phyloP scores from a whole-genome alignment of 75 land plant genomes.

The Ceratopteris richardii region DNA sequence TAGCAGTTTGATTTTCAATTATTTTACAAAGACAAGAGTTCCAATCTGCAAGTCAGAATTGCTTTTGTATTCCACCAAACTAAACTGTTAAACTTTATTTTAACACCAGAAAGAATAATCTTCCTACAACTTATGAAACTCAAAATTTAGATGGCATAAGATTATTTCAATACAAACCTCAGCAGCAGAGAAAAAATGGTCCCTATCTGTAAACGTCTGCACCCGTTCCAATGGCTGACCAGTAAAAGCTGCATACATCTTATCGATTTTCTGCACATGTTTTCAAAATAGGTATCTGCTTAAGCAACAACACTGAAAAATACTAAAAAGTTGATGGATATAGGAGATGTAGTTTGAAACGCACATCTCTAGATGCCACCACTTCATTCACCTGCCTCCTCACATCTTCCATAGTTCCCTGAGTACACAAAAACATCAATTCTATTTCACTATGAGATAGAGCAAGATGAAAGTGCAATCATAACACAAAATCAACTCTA shows the following conservation, averaged over 20 bases:
- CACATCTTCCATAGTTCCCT: constrained; percentile 91
- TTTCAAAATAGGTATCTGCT: too few relatives aligned
- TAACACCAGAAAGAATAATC: neutral
- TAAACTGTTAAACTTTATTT: neutral
- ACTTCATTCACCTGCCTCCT: constrained; percentile 93
- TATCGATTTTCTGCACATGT: constrained; percentile 79
- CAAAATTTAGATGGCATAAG: neutral
- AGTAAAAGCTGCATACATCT: constrained; percentile 91
- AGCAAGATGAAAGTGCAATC: too few relatives aligned
- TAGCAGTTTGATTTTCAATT: too few relatives aligned
- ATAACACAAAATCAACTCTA: too few relatives aligned
- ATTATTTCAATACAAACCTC: constrained; percentile 38
- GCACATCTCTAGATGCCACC: constrained; percentile 78
- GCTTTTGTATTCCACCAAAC: too few relatives aligned
- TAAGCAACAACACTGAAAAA: too few relatives aligned
- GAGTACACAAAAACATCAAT: constrained; percentile 4
- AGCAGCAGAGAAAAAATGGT: constrained; percentile 78
- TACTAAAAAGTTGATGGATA: neutral
- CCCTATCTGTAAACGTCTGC: constrained; percentile 81
- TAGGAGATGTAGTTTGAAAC: constrained; percentile 9
- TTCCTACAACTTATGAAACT: neutral
- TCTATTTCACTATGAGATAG: neutral
- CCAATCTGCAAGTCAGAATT: too few relatives aligned
- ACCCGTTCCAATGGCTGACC: constrained; percentile 78
- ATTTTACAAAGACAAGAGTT: too few relatives aligned